Evolutionary conservation across 1,139 yeast species (phyloP).

Genomic region (Zygoascus meyerae): DNA sequence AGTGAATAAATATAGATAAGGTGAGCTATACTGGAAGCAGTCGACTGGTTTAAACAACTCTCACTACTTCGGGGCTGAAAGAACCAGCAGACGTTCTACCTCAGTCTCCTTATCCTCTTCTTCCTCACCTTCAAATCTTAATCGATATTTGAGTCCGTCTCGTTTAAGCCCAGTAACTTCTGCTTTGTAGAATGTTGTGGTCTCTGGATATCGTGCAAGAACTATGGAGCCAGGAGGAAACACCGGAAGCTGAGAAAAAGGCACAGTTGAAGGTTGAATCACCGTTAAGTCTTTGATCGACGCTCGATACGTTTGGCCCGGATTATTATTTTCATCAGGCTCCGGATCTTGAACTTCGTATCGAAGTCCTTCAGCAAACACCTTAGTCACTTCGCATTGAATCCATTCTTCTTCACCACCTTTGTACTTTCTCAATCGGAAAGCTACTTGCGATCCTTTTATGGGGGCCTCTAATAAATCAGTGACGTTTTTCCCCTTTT

Average conservation of each 20-base stretch:
- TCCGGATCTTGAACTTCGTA: constrained; percentile 91
- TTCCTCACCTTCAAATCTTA: constrained; percentile 94
- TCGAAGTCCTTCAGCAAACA: constrained; percentile 68
- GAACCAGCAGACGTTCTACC: constrained; percentile 75
- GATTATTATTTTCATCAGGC: constrained; percentile 88
- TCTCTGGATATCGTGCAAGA: constrained; percentile 92
- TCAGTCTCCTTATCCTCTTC: constrained; percentile 95
- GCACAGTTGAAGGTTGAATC: constrained; percentile 52
- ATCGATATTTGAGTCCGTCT: constrained; percentile 65
- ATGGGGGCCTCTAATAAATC: constrained; percentile 1
- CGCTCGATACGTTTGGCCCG: constrained; percentile 84
- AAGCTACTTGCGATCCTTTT: constrained; percentile 84
- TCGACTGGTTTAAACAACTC: background rate
- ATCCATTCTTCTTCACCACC: constrained; percentile 89
- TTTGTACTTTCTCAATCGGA: constrained; percentile 45
- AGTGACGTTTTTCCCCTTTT: background rate
- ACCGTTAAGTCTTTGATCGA: constrained; percentile 72
- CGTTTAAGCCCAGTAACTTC: constrained; percentile 75
- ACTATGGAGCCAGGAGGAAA: constrained; percentile 78
- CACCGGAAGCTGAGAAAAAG: constrained; percentile 31
- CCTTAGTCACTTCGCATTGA: constrained; percentile 81
- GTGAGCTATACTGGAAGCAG: background rate
- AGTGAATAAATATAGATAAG: background rate
- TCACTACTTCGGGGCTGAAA: constrained; percentile 40
- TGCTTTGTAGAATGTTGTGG: constrained; percentile 95